Conservation (phyloP, 176 grass and related monocot species). For the Saccharum officinarum region DNA sequence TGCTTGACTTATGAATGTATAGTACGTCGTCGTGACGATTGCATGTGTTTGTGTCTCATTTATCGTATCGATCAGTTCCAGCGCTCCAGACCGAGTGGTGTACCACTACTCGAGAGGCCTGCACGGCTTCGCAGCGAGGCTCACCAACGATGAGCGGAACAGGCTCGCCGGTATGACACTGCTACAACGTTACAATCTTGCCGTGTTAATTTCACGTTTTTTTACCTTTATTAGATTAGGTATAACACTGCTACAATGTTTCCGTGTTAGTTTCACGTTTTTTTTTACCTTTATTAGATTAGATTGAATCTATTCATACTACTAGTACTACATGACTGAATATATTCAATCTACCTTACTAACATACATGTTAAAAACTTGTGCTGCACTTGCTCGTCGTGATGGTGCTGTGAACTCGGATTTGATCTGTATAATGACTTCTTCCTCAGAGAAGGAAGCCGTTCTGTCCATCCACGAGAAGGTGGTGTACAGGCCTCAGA, state of each 20-base stretch:
- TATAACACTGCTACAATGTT: neutral
- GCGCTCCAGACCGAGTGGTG: constrained; percentile 34
- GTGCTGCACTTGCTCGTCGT: too few relatives aligned
- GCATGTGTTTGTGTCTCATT: too few relatives aligned
- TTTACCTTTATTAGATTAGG: neutral
- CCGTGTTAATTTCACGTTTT: too few relatives aligned
- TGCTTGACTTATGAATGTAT: too few relatives aligned
- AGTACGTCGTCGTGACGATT: neutral
- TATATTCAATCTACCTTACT: too few relatives aligned
- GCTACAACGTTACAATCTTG: too few relatives aligned
- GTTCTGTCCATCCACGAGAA: constrained; percentile 36
- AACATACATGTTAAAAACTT: too few relatives aligned
- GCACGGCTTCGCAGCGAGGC: constrained; percentile 40
- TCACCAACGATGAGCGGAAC: neutral
- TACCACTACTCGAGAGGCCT: constrained; percentile 38
- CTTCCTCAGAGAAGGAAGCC: neutral
- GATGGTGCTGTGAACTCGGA: too few relatives aligned
- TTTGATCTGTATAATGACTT: neutral
- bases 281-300: neutral
- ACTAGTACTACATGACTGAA: too few relatives aligned
- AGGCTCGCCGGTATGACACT: constrained; percentile 17
- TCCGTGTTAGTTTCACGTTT: too few relatives aligned
- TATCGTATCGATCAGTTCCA: neutral
- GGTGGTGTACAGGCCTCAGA: neutral
- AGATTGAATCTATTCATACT: neutral